Evolutionary conservation across 164 flowering plant species (phyloP).

Genomic region (Taxillus chinensis): DNA sequence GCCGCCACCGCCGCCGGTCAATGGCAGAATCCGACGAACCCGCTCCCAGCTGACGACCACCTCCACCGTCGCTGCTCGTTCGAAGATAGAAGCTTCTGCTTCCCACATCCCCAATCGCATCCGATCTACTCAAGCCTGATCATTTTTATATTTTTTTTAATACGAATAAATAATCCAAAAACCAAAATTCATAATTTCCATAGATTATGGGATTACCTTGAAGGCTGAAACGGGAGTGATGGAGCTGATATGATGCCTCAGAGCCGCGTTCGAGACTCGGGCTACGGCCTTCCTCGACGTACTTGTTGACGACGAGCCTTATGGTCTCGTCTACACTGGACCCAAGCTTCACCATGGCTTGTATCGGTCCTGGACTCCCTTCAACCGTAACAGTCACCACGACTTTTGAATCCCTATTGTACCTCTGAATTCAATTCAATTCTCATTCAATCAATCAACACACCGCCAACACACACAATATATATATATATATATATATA

Average conservation of each 20-base stretch:
- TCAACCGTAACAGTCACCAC: slow-evolving; percentile 77
- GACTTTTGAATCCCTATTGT: slow-evolving; percentile 57
- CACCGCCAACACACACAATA: background rate
- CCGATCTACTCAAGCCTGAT: slow-evolving; percentile 49
- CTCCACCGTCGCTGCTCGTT: slow-evolving; percentile 16
- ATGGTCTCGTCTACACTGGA: slow-evolving; percentile 72
- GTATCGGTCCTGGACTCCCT: slow-evolving; percentile 80
- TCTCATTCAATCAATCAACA: background rate
- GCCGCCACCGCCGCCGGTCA: background rate
- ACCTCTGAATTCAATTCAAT: slow-evolving; percentile 15
- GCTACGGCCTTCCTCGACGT: slow-evolving; percentile 56
- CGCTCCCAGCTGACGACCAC: slow-evolving; percentile 7
- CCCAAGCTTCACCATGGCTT: slow-evolving; percentile 62
- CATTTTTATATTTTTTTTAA: background rate
- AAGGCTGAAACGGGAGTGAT: slow-evolving; percentile 76
- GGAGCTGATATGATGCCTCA: slow-evolving; percentile 37
- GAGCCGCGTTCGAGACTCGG: slow-evolving; percentile 34
- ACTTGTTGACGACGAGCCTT: slow-evolving; percentile 41
- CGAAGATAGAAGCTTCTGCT: slow-evolving; percentile 74
- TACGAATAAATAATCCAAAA: background rate
- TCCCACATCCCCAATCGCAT: slow-evolving; percentile 59
- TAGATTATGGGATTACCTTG: slow-evolving; percentile 26
- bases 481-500: too few relatives aligned
- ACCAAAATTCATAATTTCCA: background rate
- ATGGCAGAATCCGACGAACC: background rate